phyloP scores from a whole-genome alignment of 1,284 basidiomycete genomes.

The Cystodermella granulosa region DNA sequence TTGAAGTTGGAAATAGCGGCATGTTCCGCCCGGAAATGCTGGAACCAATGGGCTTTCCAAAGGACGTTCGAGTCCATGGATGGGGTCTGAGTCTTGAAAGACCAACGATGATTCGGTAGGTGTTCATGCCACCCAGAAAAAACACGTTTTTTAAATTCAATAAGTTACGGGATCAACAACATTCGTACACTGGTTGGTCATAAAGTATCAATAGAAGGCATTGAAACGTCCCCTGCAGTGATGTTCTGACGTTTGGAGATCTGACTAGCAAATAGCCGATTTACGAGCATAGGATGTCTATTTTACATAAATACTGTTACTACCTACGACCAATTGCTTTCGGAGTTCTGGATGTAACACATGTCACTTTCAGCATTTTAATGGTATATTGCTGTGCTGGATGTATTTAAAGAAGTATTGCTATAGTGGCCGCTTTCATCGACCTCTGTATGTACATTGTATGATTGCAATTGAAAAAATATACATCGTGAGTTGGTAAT shows the following conservation, averaged over 20 bases:
- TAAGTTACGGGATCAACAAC: constrained; percentile 84
- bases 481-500: too few relatives aligned
- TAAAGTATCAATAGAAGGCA: constrained; percentile 86
- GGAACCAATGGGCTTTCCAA: constrained; percentile 97
- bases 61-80: constrained; percentile 93
- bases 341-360: too few relatives aligned
- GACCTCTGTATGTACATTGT: constrained; percentile 1
- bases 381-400: too few relatives aligned
- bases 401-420: too few relatives aligned
- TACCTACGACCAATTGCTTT: too few relatives aligned
- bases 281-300: too few relatives aligned
- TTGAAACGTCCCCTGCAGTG: constrained; percentile 86
- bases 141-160: constrained; percentile 7
- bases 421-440: too few relatives aligned
- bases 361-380: too few relatives aligned
- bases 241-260: constrained; percentile 80
- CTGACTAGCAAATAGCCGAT: too few relatives aligned
- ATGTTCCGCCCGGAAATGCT: constrained; percentile 99
- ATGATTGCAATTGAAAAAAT: too few relatives aligned
- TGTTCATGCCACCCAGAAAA: constrained; percentile 11
- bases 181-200: constrained; percentile 96
- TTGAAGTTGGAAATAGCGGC: constrained; percentile 92
- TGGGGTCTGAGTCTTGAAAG: constrained; percentile 95
- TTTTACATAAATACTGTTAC: too few relatives aligned
- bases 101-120: constrained; percentile 98